Evolutionary conservation across 2,329 filamentous ascomycete genomes (phyloP).

Genomic region (Arthrobotrys musiformis): DNA sequence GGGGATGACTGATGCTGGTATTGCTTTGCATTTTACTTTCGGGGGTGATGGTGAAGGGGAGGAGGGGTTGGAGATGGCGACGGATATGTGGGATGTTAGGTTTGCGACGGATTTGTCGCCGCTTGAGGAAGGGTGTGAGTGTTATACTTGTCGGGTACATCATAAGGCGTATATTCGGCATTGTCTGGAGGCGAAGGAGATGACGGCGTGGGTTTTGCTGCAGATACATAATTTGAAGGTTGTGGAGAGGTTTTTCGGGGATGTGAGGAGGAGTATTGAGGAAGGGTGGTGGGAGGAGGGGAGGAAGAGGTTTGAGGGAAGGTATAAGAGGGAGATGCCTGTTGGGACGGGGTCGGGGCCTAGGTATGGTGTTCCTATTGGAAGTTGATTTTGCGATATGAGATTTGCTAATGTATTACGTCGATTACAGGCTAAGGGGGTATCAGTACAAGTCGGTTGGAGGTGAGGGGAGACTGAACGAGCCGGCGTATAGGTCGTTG

Average conservation of each 20-base stretch:
- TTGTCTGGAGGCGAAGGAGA: conserved; percentile 88
- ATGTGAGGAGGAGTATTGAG: conserved; percentile 73
- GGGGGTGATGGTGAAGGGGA: conserved; percentile 63
- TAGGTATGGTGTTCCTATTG: conserved; percentile 64
- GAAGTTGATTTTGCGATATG: background rate
- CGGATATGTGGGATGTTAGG: conserved; percentile 77
- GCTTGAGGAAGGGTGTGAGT: conserved; percentile 73
- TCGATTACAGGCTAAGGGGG: conserved; percentile 72
- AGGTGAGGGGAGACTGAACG: conserved; percentile 74
- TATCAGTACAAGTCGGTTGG: conserved; percentile 82
- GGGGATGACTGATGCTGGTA: conserved; percentile 80
- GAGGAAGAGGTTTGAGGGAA: conserved; percentile 70
- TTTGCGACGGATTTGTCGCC: conserved; percentile 74
- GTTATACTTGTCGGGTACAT: conserved; percentile 85
- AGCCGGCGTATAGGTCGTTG: conserved; percentile 73
- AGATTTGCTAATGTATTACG: background rate
- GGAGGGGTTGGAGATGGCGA: conserved; percentile 70
- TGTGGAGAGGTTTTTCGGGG: conserved; percentile 77
- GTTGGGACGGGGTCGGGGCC: conserved; percentile 80
- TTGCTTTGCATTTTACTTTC: conserved; percentile 84
- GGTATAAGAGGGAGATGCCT: conserved; percentile 78
- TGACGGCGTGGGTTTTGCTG: conserved; percentile 93
- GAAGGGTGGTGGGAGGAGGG: conserved; percentile 69
- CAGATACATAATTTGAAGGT: conserved; percentile 90
- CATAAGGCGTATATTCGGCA: conserved; percentile 90